Percentiles rank a stretch among this genome's conserved stretches.
These are phyloP conservation scores for Reutealis trisperma DNA, from an alignment of 345 rosid genomes.

Conservation along the genomic window DNA sequence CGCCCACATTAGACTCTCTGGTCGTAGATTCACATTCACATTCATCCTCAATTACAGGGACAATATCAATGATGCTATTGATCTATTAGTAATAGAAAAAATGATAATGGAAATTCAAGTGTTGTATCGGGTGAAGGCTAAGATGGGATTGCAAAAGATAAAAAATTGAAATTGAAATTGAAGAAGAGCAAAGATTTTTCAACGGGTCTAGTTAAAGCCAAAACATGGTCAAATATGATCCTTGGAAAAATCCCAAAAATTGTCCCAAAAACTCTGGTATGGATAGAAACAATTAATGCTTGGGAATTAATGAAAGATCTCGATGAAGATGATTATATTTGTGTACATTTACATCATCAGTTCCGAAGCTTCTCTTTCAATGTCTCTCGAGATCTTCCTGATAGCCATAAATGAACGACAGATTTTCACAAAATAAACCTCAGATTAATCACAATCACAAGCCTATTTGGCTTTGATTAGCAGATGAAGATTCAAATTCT, in stretches of 20 bases:
- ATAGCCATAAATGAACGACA: conserved; percentile 38
- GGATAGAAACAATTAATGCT: conserved; percentile 79
- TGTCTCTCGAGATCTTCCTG: conserved; percentile 29
- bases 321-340: conserved; percentile 56
- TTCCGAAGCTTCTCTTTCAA: conserved; percentile 76
- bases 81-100: conserved; percentile 1
- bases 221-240: conserved; percentile 88
- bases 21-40: too few relatives aligned
- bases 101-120: too few relatives aligned
- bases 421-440: conserved; percentile 14
- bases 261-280: conserved; percentile 63
- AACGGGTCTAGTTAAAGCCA: conserved; percentile 67
- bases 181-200: conserved; percentile 34
- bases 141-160: conserved; percentile 14
- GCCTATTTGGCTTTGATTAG: conserved; percentile 56
- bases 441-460: background rate
- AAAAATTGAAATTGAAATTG: too few relatives aligned
- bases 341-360: conserved; percentile 43
- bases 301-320: conserved; percentile 98
- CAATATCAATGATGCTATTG: conserved; percentile 13
- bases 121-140: background rate
- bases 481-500: conserved; percentile 36
- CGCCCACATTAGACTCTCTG: conserved; percentile 74
- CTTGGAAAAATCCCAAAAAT: conserved; percentile 65
- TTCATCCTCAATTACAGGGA: conserved; percentile 26